phyloP scores from a whole-genome alignment of 805 yeast species.

The Candida nitratophila region DNA sequence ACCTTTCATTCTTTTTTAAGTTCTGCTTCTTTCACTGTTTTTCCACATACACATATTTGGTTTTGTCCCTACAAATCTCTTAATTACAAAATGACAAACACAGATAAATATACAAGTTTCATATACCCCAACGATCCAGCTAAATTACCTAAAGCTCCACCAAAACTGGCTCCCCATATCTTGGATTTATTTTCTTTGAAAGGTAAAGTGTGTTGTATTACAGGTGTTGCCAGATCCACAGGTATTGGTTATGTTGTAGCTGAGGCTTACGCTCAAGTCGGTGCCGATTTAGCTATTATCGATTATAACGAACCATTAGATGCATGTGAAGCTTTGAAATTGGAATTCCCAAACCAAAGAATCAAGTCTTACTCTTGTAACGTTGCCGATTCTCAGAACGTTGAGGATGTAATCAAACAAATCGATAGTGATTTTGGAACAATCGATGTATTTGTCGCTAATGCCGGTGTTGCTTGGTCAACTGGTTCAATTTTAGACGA shows the following conservation, averaged over 20 bases:
- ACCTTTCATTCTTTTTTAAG: too few species aligned
- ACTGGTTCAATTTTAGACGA: slow-evolving; percentile 27
- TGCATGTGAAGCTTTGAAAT: slow-evolving; percentile 11
- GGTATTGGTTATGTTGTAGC: slow-evolving; percentile 84
- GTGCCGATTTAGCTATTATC: slow-evolving; percentile 66
- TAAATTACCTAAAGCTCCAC: slow-evolving; percentile 1
- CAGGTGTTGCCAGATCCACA: slow-evolving; percentile 62
- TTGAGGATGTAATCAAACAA: slow-evolving; percentile 23
- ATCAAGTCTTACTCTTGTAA: slow-evolving; percentile 25
- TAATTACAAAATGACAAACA: slow-evolving; percentile 1
- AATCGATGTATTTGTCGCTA: slow-evolving; percentile 35
- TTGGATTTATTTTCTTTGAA: slow-evolving; percentile 65
- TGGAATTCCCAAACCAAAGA: slow-evolving; percentile 19
- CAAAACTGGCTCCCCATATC: not conserved
- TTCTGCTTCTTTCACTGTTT: too few species aligned
- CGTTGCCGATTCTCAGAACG: slow-evolving; percentile 29
- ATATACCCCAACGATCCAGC: slow-evolving; percentile 1
- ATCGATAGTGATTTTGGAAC: slow-evolving; percentile 33
- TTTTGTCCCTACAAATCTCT: too few species aligned
- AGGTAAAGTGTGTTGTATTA: slow-evolving; percentile 76
- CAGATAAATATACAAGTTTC: not conserved
- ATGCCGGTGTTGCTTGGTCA: slow-evolving; percentile 33
- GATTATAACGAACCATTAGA: slow-evolving; percentile 21
- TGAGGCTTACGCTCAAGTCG: slow-evolving; percentile 79
- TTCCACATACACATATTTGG: too few species aligned